phyloP scores from a whole-genome alignment of 1,284 basidiomycete species.

The Trichosporon sp. region DNA sequence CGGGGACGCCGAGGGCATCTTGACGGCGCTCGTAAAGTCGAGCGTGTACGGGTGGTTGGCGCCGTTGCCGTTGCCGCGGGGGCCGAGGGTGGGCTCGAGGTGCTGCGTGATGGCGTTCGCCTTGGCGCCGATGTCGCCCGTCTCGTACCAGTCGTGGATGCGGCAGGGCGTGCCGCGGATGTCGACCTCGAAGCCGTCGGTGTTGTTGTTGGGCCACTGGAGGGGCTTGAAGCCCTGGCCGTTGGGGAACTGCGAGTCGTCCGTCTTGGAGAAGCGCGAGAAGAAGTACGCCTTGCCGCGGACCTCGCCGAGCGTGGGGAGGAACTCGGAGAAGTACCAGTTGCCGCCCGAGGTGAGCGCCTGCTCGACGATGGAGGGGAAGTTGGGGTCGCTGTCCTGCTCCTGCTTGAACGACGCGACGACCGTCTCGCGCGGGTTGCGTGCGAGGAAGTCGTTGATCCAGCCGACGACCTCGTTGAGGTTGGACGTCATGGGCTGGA shows the following conservation, averaged over 20 bases:
- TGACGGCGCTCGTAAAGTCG: conserved; percentile 73
- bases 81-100: conserved; percentile 32
- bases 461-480: conserved; percentile 64
- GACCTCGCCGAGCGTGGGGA: conserved; percentile 77
- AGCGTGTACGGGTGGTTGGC: conserved; percentile 61
- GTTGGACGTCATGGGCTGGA: conserved; percentile 68
- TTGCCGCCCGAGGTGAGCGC: conserved; percentile 66
- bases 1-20: conserved; percentile 74
- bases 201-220: conserved; percentile 75
- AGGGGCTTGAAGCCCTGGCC: conserved; percentile 73
- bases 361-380: conserved; percentile 69
- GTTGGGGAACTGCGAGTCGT: conserved; percentile 64
- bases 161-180: conserved; percentile 62
- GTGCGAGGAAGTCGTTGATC: conserved; percentile 68
- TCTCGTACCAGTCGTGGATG: conserved; percentile 72
- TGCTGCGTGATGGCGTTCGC: conserved; percentile 57
- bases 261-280: conserved; percentile 65
- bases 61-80: conserved; percentile 19
- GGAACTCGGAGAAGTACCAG: conserved; percentile 77
- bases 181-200: conserved; percentile 72
- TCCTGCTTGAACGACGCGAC: conserved; percentile 87
- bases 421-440: conserved; percentile 68
- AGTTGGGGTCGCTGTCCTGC: conserved; percentile 58
- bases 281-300: conserved; percentile 79
- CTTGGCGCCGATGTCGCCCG: conserved; percentile 58